Conservation (phyloP, 192 early-diverging fungal species). For the Rhizophagus clarus region DNA sequence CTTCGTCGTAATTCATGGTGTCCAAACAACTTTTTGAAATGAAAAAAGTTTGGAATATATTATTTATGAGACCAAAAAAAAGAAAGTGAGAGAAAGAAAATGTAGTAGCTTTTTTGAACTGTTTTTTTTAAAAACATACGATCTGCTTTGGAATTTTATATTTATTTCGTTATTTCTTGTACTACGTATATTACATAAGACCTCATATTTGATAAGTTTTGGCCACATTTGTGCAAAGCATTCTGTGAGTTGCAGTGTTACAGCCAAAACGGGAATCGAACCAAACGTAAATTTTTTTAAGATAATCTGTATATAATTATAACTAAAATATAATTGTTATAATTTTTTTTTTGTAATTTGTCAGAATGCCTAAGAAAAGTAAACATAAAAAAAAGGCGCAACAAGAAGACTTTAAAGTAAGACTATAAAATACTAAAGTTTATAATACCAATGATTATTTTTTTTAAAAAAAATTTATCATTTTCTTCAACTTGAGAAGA, state of each 20-base stretch:
- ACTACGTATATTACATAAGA: too few relatives aligned
- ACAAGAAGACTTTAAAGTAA: constrained; percentile 33
- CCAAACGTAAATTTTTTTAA: too few relatives aligned
- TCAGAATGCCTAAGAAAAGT: constrained; percentile 29
- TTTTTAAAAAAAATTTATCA: background rate
- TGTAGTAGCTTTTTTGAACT: background rate
- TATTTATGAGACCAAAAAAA: constrained; percentile 4
- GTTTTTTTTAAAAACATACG: background rate
- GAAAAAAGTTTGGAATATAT: background rate
- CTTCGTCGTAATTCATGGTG: constrained; percentile 20
- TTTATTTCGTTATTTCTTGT: too few relatives aligned
- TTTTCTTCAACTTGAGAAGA: constrained; percentile 45
- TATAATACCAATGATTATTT: background rate
- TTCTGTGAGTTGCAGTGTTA: too few relatives aligned
- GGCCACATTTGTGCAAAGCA: too few relatives aligned
- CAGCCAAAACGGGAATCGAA: too few relatives aligned
- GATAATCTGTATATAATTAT: too few relatives aligned
- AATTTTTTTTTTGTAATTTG: too few relatives aligned
- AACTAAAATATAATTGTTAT: too few relatives aligned
- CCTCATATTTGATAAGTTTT: too few relatives aligned
- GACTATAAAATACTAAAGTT: background rate
- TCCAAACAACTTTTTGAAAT: background rate
- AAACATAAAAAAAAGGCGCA: constrained; percentile 18
- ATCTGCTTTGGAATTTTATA: too few relatives aligned
- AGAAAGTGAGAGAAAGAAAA: background rate